Evolutionary conservation across 2,329 filamentous ascomycete species (phyloP), one percentile per base, ranked within the genome.

Genomic region (Pseudogymnoascus sp.): DNA sequence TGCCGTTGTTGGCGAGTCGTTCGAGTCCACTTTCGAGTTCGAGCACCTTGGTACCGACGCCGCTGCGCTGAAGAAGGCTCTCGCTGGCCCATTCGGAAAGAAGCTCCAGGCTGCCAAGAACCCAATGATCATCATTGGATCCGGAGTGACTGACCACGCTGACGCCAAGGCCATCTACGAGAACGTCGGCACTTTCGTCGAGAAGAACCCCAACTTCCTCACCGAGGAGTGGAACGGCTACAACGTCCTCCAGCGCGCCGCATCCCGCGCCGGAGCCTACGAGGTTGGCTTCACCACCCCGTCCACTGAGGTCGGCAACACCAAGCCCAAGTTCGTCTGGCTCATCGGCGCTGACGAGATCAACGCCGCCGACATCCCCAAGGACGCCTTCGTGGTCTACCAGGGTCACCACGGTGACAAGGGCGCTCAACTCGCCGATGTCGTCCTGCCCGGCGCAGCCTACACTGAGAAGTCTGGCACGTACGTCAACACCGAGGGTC

Each of bases 401-500:
- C 95, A 99, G 78, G 95, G 95, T 68, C 95, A 99, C 77, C 95
- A 99, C 77, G 95, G 95, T 77, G 95, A 99, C 79, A 85, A 85
- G 62, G 95, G 93, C 68, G 95, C 95, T 63, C 89, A 96, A 77
- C 85, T 97, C 66, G 95, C 95, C 59, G 93, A 99, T 72, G 86
- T 99, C 64, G 85, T 99, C 69, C 89, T 99, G 19, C 95, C 95
- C 29, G 93, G 92, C 69, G 92, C 92, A 61, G 92, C 95, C 11
- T 99, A 97, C 80, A 97, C 93, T 24, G 95, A 99, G 81, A 99
- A 97, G 82, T 86, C 89, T 24, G 93, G 87, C 65, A 99, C 95
- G 50, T 99, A 96, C 73, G 86, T 99, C 78, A 99, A 97, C 85
- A 97, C 95, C 0, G 95, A 99, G 78, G 95, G 95, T 63, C 90